Conservation (phyloP, 768 basidiomycete genomes). For the Trametes maxima region DNA sequence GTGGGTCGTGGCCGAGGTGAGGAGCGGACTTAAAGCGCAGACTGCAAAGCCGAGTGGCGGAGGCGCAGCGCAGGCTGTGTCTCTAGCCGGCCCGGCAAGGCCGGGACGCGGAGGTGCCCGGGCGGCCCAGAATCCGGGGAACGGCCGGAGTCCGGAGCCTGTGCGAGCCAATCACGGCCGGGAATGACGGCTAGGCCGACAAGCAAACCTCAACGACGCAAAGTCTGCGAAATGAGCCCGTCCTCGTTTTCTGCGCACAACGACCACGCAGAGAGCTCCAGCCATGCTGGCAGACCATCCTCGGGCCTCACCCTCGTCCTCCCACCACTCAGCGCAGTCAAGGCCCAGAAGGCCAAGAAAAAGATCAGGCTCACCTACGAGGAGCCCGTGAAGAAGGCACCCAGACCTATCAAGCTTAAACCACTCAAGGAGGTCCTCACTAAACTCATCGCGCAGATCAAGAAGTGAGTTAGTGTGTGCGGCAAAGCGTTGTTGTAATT, state of each 20-base stretch:
- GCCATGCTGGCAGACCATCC: slow-evolving; percentile 26
- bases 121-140: too few species aligned
- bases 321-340: slow-evolving; percentile 67
- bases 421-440: slow-evolving; percentile 75
- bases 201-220: slow-evolving; percentile 20
- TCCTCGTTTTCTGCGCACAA: slow-evolving; percentile 32
- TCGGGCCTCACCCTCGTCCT: slow-evolving; percentile 67
- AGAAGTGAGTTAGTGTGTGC: slow-evolving; percentile 55
- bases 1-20: neutral
- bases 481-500: neutral
- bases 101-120: neutral
- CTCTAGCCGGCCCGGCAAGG: neutral
- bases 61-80: neutral
- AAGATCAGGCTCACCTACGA: slow-evolving; percentile 28
- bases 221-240: slow-evolving; percentile 20
- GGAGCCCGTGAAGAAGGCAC: slow-evolving; percentile 39
- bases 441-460: slow-evolving; percentile 69
- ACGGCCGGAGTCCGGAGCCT: slow-evolving; percentile 18
- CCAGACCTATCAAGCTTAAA: slow-evolving; percentile 71
- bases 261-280: slow-evolving; percentile 35
- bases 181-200: slow-evolving; percentile 18
- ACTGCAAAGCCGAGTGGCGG: too few species aligned
- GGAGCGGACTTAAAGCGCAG: neutral
- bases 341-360: slow-evolving; percentile 50
- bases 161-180: slow-evolving; percentile 23